Base-by-base conservation (phyloP, 1,139 yeast species). In the Magnusiomyces suaveolens region DNA sequence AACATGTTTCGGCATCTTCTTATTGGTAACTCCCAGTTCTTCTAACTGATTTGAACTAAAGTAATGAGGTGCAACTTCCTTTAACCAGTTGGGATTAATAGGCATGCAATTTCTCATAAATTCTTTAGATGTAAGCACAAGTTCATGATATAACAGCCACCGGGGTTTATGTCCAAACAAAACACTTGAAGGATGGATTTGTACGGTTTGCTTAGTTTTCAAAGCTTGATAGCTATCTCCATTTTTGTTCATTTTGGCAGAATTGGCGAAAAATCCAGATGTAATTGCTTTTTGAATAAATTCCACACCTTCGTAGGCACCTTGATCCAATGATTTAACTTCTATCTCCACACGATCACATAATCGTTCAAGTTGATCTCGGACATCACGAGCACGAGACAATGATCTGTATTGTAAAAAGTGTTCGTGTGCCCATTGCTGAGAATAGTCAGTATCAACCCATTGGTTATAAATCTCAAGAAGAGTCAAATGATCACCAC, bases 371-470 rank as follows among this genome's bases (percentile, higher is more conserved):
- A 92, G 69, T 64, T 92, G 98, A 29, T 80, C 81, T 38, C 89
- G 75, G 1, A 90, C 84, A 58, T 84, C 87, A 52, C 83, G 72
- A 0, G 84, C 92, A 46, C 96, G 72, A 44, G 73, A 72, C 62
- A 92, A 68, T 0, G 95, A 80, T 65, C 84, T 82, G 68, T 79
- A 79, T 65, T 92, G 97, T 2, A 92, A 64, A 64, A 80, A 88
- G 64, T 87, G 82, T 62, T 89, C 97, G 60, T 79, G 81, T 61
- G 97, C 90, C 98, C 98, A 92, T 55, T 81, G 80, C 47, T 73
- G 73, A 0, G 95, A 84, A 64, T 72, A 85, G 0, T 84, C 87
- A 1, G 82, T 77, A 2, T 79, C 84, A 2, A 68, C 78, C 95
- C 96, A 92, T 60, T 80, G 83, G 25, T 79, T 75, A 80, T 85